These are phyloP conservation scores for Cerioporus squamosus DNA, from an alignment of 1,284 basidiomycete genomes.

Conservation along the genomic window DNA sequence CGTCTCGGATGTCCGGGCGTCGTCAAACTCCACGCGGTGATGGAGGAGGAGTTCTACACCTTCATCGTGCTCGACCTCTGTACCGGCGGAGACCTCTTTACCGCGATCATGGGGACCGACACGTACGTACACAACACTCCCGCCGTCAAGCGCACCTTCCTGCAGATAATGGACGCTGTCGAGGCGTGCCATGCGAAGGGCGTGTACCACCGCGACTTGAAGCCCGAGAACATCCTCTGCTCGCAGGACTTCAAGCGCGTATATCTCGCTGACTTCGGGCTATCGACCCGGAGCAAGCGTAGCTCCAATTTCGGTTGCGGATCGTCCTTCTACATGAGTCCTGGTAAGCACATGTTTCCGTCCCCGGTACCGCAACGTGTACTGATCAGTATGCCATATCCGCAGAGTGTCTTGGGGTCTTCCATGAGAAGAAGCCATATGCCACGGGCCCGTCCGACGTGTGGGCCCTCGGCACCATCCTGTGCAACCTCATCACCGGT, in stretches of 20 bases:
- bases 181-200: slow-evolving; percentile 60
- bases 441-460: slow-evolving; percentile 82
- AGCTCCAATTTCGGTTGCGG: slow-evolving; percentile 55
- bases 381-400: slow-evolving; percentile 9
- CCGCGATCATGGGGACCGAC: slow-evolving; percentile 59
- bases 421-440: slow-evolving; percentile 45
- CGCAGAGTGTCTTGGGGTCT: slow-evolving; percentile 61
- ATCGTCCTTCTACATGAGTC: slow-evolving; percentile 65
- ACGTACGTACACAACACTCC: slow-evolving; percentile 51
- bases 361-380: slow-evolving; percentile 20
- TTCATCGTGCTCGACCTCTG: slow-evolving; percentile 68
- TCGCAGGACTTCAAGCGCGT: slow-evolving; percentile 46
- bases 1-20: slow-evolving; percentile 61
- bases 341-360: slow-evolving; percentile 43
- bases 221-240: slow-evolving; percentile 76
- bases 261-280: slow-evolving; percentile 68
- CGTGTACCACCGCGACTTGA: slow-evolving; percentile 73
- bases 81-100: slow-evolving; percentile 67
- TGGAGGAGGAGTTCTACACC: slow-evolving; percentile 58
- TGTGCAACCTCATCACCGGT: slow-evolving; percentile 81
- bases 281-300: slow-evolving; percentile 57
- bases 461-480: slow-evolving; percentile 72
- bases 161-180: slow-evolving; percentile 67
- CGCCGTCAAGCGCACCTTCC: slow-evolving; percentile 51
- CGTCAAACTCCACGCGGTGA: slow-evolving; percentile 59